Conservation (phyloP, 2,329 filamentous ascomycete genomes). For the Penicillium janthinellum region DNA sequence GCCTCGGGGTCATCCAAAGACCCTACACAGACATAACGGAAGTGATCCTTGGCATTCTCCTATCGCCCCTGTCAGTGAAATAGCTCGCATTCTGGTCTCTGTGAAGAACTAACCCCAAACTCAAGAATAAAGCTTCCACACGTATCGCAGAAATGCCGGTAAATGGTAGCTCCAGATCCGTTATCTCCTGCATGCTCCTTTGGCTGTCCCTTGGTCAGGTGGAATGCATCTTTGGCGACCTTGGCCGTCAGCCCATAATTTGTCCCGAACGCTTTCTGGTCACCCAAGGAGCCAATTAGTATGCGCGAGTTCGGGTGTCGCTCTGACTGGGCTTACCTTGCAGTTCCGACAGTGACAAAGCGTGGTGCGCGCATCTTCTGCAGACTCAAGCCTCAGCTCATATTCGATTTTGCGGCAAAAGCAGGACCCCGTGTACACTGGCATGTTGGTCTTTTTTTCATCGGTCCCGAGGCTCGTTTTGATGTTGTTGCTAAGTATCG, state of each 20-base stretch:
- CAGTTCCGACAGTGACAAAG: slow-evolving; percentile 58
- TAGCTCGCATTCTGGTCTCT: neutral
- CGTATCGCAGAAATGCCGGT: slow-evolving; percentile 56
- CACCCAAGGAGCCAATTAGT: neutral
- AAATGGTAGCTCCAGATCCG: slow-evolving; percentile 49
- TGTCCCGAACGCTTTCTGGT: slow-evolving; percentile 54
- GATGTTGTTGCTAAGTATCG: neutral
- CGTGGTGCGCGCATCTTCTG: slow-evolving; percentile 53
- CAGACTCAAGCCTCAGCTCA: slow-evolving; percentile 46
- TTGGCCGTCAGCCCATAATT: slow-evolving; percentile 57
- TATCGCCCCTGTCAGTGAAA: slow-evolving; percentile 13
- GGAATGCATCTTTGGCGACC: slow-evolving; percentile 49
- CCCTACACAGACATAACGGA: slow-evolving; percentile 51
- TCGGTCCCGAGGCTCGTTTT: too few relatives aligned
- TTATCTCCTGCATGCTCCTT: slow-evolving; percentile 55
- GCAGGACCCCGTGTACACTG: slow-evolving; percentile 46
- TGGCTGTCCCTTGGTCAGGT: slow-evolving; percentile 42
- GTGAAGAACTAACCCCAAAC: slow-evolving; percentile 48
- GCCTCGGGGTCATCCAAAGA: slow-evolving; percentile 53
- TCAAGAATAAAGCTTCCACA: slow-evolving; percentile 57
- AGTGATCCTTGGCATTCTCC: slow-evolving; percentile 37
- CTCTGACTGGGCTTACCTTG: slow-evolving; percentile 39
- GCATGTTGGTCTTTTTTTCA: slow-evolving; percentile 22
- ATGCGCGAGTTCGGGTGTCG: neutral
- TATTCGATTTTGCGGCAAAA: slow-evolving; percentile 54